Base-by-base conservation (phyloP, 352 stramenopile genomes). In the Globisporangium yorkense region DNA sequence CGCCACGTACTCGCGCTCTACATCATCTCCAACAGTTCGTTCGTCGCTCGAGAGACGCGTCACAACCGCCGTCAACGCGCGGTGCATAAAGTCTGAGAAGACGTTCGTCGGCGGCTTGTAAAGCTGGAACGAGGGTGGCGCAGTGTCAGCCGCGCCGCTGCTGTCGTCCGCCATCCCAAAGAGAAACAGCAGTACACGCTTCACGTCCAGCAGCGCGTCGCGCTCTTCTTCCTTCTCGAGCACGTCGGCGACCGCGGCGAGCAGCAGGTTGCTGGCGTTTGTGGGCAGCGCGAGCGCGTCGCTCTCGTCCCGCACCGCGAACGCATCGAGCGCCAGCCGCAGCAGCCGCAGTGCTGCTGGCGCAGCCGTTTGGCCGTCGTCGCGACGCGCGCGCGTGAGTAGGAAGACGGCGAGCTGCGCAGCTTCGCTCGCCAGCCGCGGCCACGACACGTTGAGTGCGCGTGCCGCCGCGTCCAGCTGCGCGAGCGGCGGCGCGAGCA, bases 81-180 rank as follows among this genome's bases (percentile, higher is more conserved):
- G 65, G 46, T 90, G 77, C 49, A 94, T 65, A 47, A 94, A 92
- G 15, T 75, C 71, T 9, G 79, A 65, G 46, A 75, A 94, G 51
- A 90, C 81, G 45, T 92, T 92, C 16, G 82, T 90, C 2, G 80
- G 80, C 6, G 84, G 84, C 20, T 86, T 84, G 61, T 92, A 94
- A 59, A 89, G 76, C 45, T 82, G 74, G 55, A 94, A 94, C 46
- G 54, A 80, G 15, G 75, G 72, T 3, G 66, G 61, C 8, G 62
- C 59, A 1, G 16, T 27, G 24, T 27, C 16, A 12, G 43, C 49
- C 8, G 65, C 20, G 16, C 29, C 29, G 1, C 49, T 31, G 35
- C 15, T 43, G 1, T 66, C 33, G 40, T 43, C 46, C 5, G 66
- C 51, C 21, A 91, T 72, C 0, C 74, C 77, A 53, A 94, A 94